Base-by-base conservation (phyloP, 345 rosid species). In the Pistacia atlantica region DNA sequence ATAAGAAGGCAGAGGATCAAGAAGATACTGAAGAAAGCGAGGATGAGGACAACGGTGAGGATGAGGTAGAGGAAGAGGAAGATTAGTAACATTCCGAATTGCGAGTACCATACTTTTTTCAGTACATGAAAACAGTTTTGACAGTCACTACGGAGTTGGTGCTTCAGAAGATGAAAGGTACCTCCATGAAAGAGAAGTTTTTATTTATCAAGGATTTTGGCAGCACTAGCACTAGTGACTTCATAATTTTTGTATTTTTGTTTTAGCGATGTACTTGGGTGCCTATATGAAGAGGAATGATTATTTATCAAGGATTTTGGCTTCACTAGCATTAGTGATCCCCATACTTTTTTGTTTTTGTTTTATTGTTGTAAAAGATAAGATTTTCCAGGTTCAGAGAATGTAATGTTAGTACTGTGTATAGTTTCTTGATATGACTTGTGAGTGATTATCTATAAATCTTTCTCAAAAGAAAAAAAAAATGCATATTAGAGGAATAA, bases 21-120 rank as follows among this genome's bases (percentile, higher is more conserved):
- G 71, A 69, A 38, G 79, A 75, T 8, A 71, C 0, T 16, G 81
- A 13, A 1, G 84, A 71, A 4, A 59, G 20, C 18, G 69, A 48
- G 5, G 77, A 79, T 31, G 73, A 64, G 52, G 75, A 58, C 2
- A 42, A 56, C 12, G 80, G 79, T 0, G 74, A 73, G 45, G 74
- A 70, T 64, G 63, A 77, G 8, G 83, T 77, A 48, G 74, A 73
- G 45, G 74, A 71, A 64, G 63, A 77, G 8, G 83, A 82, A 48
- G 83, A 77, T 57, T 84, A 79, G 66, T 9, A 60, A 51, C 49
- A 42, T 3, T 28, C 12, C 71, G 5, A 77, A 14, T 48, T 16
- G 55, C 12, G 54, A 31, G 17, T 42, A 1, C 17, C 67, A 42
- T 8, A 12, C n/a, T 35, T 8, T 35, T 4, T 67, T 54, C 57